These are phyloP conservation scores for Paramecium sonneborni DNA, from an alignment of 73 alveolate species.

Conservation along the genomic window DNA sequence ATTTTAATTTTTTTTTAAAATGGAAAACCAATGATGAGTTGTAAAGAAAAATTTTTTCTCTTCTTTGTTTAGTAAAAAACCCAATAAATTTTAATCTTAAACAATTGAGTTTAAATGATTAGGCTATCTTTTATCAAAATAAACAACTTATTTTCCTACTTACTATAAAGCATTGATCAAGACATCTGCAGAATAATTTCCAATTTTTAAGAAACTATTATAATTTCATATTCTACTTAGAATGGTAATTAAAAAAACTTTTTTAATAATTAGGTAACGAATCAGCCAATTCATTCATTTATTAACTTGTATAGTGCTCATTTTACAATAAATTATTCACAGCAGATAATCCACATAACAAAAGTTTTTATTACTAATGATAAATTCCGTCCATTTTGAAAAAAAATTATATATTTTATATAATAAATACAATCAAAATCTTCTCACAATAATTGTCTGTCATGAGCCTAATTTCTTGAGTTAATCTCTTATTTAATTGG, in stretches of 20 bases:
- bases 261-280: background rate
- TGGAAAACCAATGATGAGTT: background rate
- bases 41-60: background rate
- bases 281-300: background rate
- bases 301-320: too few relatives aligned
- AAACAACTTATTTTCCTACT: background rate
- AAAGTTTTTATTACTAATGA: background rate
- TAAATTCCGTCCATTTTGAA: background rate
- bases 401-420: background rate
- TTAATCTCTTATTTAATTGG: background rate
- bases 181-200: slow-evolving; percentile 1
- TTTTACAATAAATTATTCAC: background rate
- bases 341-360: background rate
- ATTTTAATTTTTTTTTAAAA: background rate
- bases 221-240: background rate
- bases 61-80: background rate
- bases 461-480: slow-evolving; percentile 2
- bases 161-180: background rate
- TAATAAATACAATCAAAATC: background rate
- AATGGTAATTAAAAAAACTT: background rate
- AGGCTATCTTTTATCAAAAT: background rate
- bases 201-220: background rate
- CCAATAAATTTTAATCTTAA: background rate
- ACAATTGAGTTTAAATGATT: background rate
- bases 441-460: background rate